Conservation (phyloP, 2,329 filamentous ascomycete species). For the Colletotrichum siamense region DNA sequence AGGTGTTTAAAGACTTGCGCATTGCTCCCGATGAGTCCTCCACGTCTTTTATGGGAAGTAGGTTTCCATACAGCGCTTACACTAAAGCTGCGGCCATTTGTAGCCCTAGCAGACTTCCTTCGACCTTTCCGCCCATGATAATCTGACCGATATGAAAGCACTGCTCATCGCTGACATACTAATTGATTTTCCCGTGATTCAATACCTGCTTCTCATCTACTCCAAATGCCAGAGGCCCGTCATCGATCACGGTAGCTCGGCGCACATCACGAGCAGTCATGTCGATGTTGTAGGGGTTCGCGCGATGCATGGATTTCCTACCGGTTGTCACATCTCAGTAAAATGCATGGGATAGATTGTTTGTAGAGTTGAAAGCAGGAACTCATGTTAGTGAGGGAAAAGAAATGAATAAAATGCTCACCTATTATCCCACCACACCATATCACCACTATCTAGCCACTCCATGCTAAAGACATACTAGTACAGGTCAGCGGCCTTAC, state of each 20-base stretch:
- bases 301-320: not conserved
- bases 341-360: accelerated
- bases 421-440: not conserved
- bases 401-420: not conserved
- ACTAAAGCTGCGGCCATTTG: not conserved
- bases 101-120: not conserved
- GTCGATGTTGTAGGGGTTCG: not conserved
- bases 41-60: not conserved
- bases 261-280: not conserved
- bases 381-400: not conserved
- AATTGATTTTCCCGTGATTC: not conserved
- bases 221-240: not conserved
- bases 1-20: not conserved
- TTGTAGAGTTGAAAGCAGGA: not conserved
- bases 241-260: not conserved
- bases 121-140: not conserved
- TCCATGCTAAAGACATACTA: not conserved
- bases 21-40: not conserved
- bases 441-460: not conserved
- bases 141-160: not conserved
- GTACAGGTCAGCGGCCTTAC: not conserved
- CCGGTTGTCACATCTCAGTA: not conserved
- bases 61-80: not conserved
- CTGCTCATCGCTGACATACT: not conserved
- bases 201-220: not conserved